Percentiles rank a stretch among this genome's conserved stretches.
phyloP scores from a whole-genome alignment of 208 protist species.

The Leishmania turanica region DNA sequence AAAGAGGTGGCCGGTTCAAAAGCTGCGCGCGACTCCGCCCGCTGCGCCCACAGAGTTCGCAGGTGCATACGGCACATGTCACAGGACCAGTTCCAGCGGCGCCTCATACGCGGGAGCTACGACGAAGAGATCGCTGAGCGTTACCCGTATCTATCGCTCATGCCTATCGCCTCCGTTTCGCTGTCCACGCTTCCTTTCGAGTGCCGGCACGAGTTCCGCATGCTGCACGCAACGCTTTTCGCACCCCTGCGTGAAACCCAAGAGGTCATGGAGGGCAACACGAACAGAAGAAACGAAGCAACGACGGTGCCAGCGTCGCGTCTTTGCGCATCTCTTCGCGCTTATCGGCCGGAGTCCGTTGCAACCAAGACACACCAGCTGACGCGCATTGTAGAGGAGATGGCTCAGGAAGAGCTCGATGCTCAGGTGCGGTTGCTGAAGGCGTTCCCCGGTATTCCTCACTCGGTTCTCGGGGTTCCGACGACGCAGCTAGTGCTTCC shows the following conservation, averaged over 20 bases:
- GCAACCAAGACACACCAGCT: background rate
- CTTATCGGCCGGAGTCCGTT: background rate
- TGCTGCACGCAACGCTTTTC: constrained; percentile 7
- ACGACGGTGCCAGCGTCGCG: background rate
- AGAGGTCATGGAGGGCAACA: background rate
- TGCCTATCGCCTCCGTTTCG: constrained; percentile 10
- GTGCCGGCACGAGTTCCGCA: constrained; percentile 20
- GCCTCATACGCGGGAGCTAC: constrained; percentile 9
- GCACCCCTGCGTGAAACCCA: background rate
- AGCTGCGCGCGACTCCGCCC: constrained; percentile 1
- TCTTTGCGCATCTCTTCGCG: background rate
- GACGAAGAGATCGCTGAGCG: constrained; percentile 29
- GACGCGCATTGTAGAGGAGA: constrained; percentile 4
- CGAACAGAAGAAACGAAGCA: no score
- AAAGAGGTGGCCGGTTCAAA: background rate
- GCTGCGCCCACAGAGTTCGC: constrained; percentile 22
- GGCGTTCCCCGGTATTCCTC: constrained; percentile 13
- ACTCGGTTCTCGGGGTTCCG: constrained; percentile 14
- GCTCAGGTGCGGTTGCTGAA: constrained; percentile 9
- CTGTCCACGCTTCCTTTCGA: constrained; percentile 22
- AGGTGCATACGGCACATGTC: constrained; percentile 17
- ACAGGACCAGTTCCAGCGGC: constrained; percentile 20
- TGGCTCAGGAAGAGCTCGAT: constrained; percentile 14
- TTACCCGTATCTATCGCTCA: constrained; percentile 24
- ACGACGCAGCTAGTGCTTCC: constrained; percentile 19